phyloP scores from a whole-genome alignment of 2,329 filamentous ascomycete species.

The Aspergillus chevalieri region DNA sequence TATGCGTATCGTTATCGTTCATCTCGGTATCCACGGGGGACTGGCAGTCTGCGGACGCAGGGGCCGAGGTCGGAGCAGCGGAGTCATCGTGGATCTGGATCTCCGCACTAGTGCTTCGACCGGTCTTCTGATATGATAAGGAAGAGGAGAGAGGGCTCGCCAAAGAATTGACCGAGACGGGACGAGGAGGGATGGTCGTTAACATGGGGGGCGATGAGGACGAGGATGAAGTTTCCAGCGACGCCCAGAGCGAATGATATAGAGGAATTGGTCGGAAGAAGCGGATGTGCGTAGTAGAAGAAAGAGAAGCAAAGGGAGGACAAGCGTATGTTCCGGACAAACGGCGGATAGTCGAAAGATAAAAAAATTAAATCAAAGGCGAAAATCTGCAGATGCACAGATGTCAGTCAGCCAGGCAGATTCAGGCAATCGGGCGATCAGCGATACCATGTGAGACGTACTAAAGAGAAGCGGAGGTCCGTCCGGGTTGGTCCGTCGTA shows the following conservation, averaged over 20 bases:
- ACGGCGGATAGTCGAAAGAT: neutral
- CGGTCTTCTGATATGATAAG: slow-evolving; percentile 18
- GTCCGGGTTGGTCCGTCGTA: neutral
- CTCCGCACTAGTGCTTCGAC: slow-evolving; percentile 21
- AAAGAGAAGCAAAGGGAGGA: neutral
- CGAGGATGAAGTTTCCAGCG: slow-evolving; percentile 9
- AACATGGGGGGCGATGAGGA: slow-evolving; percentile 19
- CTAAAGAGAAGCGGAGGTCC: neutral
- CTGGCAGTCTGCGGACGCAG: slow-evolving; percentile 16
- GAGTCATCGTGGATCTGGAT: slow-evolving; percentile 19
- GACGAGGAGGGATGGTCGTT: slow-evolving; percentile 24
- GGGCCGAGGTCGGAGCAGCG: slow-evolving; percentile 13
- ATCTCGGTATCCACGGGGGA: slow-evolving; percentile 18
- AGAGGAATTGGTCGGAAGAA: slow-evolving; percentile 1
- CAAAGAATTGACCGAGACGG: slow-evolving; percentile 29
- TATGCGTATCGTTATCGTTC: slow-evolving; percentile 21
- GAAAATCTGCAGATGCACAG: neutral
- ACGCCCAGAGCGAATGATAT: slow-evolving; percentile 5
- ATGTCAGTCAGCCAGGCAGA: neutral
- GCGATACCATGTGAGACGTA: slow-evolving; percentile 6
- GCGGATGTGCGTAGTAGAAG: neutral
- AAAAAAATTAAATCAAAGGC: neutral
- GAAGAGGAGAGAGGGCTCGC: slow-evolving; percentile 17
- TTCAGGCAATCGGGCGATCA: neutral
- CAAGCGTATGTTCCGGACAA: neutral